phyloP scores from a whole-genome alignment of 345 rosid genomes.

The Limnanthes douglasii region DNA sequence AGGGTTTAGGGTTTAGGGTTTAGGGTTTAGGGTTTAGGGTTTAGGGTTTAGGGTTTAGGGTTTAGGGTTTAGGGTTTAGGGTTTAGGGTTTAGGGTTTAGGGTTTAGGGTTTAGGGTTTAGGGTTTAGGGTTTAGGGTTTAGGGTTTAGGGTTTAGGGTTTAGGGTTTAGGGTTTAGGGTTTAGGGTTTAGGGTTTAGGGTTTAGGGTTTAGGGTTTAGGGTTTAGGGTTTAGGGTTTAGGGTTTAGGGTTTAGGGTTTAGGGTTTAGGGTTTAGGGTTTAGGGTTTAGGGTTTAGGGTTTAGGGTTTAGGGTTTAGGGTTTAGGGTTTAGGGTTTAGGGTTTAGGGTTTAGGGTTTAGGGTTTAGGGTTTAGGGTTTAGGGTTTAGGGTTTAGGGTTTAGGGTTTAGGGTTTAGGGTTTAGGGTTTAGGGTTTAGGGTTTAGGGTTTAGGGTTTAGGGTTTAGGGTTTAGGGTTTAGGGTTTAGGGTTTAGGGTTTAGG shows the following conservation, averaged over 20 bases:
- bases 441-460: neutral
- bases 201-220: neutral
- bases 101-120: neutral
- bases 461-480: neutral
- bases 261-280: neutral
- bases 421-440: neutral
- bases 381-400: neutral
- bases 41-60: neutral
- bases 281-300: neutral
- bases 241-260: neutral
- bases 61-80: neutral
- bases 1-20: neutral
- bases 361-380: neutral
- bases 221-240: neutral
- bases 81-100: neutral
- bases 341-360: neutral
- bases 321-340: neutral
- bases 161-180: neutral
- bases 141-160: neutral
- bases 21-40: neutral
- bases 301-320: neutral
- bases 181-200: neutral
- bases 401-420: neutral
- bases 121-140: neutral
- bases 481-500: neutral